Evolutionary conservation across 768 basidiomycete genomes (phyloP), one percentile per base, ranked within the genome.

Genomic region (Lanmaoa rubissima): DNA sequence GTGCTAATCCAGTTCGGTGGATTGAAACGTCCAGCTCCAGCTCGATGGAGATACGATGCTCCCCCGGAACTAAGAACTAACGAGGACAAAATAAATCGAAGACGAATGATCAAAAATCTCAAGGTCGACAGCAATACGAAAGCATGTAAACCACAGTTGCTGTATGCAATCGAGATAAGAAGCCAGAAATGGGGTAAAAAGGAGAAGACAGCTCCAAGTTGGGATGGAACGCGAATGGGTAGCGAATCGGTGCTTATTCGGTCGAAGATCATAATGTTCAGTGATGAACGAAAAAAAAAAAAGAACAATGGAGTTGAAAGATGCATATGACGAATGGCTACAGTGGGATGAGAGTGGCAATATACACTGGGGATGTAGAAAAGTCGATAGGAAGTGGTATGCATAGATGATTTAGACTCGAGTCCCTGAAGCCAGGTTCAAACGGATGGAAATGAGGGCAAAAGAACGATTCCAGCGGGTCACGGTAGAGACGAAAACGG

Each of bases 241-340:
- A 42, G 42, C 19, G 31, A 59, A 47, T 36, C 32, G 39, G 9
- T 54, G 47, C 48, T 34, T 36, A 51, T 28, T 54, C n/a, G 34
- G 36, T 51, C 13, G 17, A 43, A 55, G 43, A 21, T 21, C 49
- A 48, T 39, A 40, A 36, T 48, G 58, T 53, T 45, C 39, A 12
- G 42, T 21, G 48, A 35, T 45, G 34, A 53, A 48, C 34, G 51
- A 36, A 55, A 38, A 34, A 51, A 7, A 48, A 44, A 35, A 55
- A 48, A n/a, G 34, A 39, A 38, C 26, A 53, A 26, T 28, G 51
- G 28, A 21, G 39, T 41, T 52, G 60, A 47, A 67, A 51, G 36
- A 72, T 72, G 72, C 64, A 56, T 71, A 48, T 61, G 69, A 55
- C 26, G 51, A 60, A 58, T 61, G 52, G 69, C 59, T 71, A 71